These are phyloP conservation scores for Pogostemon cablin DNA, from an alignment of 257 asterid species.

Conservation along the genomic window DNA sequence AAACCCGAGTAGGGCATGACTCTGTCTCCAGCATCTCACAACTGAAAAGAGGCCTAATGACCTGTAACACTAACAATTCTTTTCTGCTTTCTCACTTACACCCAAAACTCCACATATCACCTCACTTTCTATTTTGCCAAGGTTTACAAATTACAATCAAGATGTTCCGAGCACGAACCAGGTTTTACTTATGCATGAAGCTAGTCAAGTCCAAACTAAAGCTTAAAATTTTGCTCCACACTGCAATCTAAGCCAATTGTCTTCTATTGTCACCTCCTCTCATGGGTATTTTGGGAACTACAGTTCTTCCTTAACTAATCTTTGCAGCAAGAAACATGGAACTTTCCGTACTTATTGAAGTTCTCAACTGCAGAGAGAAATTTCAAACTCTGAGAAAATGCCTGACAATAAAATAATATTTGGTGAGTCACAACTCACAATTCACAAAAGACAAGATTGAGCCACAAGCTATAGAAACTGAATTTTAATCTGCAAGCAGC, in stretches of 20 bases:
- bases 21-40: conserved; percentile 67
- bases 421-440: conserved; percentile 21
- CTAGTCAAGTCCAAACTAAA: conserved; percentile 6
- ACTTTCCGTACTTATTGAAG: not conserved
- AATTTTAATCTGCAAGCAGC: conserved; percentile 30
- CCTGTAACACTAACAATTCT: conserved; percentile 15
- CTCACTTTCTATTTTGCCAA: conserved; percentile 26
- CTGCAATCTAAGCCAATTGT: conserved; percentile 20
- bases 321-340: conserved; percentile 13
- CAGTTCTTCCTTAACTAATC: conserved; percentile 23
- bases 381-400: conserved; percentile 41
- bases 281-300: conserved; percentile 6
- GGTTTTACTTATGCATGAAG: not conserved
- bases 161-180: conserved; percentile 14
- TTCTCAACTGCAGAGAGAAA: conserved; percentile 28
- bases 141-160: conserved; percentile 15
- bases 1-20: conserved; percentile 67
- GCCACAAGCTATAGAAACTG: conserved; percentile 21
- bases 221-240: conserved; percentile 11
- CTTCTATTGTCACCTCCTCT: not conserved
- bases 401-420: conserved; percentile 40
- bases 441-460: conserved; percentile 5
- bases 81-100: conserved; percentile 25
- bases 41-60: conserved; percentile 34
- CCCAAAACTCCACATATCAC: conserved; percentile 32